These are phyloP conservation scores for Termitomyces sp. DNA, from an alignment of 768 basidiomycete genomes.

Conservation along the genomic window DNA sequence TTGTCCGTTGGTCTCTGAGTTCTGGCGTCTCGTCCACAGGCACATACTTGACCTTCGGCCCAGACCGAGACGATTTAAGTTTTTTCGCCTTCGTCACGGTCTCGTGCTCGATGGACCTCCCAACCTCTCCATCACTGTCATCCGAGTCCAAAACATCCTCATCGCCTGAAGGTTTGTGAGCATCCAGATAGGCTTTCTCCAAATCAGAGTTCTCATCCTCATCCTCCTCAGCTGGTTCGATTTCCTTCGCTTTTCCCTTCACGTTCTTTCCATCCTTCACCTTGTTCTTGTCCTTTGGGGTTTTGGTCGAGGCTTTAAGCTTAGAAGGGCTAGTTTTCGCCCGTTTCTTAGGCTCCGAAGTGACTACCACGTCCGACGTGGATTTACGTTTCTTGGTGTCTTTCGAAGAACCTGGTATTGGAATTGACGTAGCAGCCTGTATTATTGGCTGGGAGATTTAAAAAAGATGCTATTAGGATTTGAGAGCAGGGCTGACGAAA, in stretches of 20 bases:
- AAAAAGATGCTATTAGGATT: neutral
- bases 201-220: conserved; percentile 29
- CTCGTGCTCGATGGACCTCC: conserved; percentile 50
- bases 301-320: neutral
- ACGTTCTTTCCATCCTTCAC: conserved; percentile 12
- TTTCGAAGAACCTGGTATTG: conserved; percentile 21
- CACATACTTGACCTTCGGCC: conserved; percentile 40
- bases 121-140: neutral
- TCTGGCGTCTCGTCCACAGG: conserved; percentile 71
- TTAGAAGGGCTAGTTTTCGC: conserved; percentile 17
- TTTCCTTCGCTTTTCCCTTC: conserved; percentile 16
- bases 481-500: neutral
- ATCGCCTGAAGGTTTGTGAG: conserved; percentile 9
- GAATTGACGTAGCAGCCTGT: conserved; percentile 9
- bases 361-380: conserved; percentile 13
- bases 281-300: conserved; percentile 17
- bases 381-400: conserved; percentile 30
- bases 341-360: conserved; percentile 19
- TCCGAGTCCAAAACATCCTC: conserved; percentile 12
- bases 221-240: conserved; percentile 19
- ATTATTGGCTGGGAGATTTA: conserved; percentile 8
- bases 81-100: conserved; percentile 40
- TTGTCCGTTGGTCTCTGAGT: conserved; percentile 74
- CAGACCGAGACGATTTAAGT: conserved; percentile 11
- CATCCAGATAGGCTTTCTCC: conserved; percentile 28